These are phyloP conservation scores for Athelia psychrophila DNA, from an alignment of 1,284 basidiomycete species.

Conservation along the genomic window DNA sequence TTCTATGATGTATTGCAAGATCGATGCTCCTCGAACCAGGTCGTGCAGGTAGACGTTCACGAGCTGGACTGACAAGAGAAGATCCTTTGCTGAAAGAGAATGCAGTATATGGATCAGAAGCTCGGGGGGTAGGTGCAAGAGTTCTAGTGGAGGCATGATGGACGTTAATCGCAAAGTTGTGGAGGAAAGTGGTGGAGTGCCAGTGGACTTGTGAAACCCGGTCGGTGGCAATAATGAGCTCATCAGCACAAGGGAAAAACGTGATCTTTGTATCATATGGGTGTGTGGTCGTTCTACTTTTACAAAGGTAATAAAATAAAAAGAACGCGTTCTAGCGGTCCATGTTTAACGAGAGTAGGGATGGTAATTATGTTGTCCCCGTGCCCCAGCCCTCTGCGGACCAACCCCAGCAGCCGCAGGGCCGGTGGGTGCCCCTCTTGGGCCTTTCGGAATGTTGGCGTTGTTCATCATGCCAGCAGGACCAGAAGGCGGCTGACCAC, in stretches of 20 bases:
- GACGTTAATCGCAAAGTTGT: no score
- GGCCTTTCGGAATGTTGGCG: conserved; percentile 66
- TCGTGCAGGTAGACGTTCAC: conserved; percentile 22
- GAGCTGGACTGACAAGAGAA: conserved; percentile 21
- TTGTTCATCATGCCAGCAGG: conserved; percentile 22
- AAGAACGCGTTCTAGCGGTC: background rate
- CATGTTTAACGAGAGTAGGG: conserved; percentile 62
- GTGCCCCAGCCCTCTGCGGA: conserved; percentile 68
- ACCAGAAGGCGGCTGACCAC: conserved; percentile 22
- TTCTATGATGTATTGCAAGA: conserved; percentile 35
- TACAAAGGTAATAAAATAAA: background rate
- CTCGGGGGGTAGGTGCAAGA: conserved; percentile 33
- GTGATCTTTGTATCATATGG: no score
- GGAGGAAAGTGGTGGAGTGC: no score
- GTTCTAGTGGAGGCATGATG: no score
- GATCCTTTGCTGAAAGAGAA: conserved; percentile 24
- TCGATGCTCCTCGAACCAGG: conserved; percentile 24
- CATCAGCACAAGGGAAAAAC: no score
- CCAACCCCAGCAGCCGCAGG: conserved; percentile 56
- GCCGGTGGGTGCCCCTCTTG: conserved; percentile 52
- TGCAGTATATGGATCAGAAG: conserved; percentile 32
- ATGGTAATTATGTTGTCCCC: conserved; percentile 77
- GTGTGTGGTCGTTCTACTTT: no score
- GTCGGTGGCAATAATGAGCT: no score
- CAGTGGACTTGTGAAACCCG: no score